phyloP scores from a whole-genome alignment of 768 basidiomycete genomes.

The Russula lepida region DNA sequence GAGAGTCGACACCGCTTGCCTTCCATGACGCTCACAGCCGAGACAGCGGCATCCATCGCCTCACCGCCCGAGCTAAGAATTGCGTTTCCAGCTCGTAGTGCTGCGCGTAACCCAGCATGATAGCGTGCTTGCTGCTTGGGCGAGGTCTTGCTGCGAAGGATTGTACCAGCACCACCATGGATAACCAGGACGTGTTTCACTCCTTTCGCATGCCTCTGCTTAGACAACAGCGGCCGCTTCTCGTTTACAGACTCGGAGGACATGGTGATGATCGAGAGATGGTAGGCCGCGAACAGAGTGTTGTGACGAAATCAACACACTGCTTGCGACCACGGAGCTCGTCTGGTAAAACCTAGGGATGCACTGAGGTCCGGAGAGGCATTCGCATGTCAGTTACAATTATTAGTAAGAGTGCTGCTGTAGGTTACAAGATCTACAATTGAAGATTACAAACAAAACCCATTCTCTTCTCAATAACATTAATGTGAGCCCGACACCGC shows the following conservation, averaged over 20 bases:
- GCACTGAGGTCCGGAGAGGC: background rate
- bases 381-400: background rate
- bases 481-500: slow-evolving; percentile 11
- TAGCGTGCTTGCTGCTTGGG: slow-evolving; percentile 53
- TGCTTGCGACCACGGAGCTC: too few relatives aligned
- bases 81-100: slow-evolving; percentile 54
- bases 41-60: slow-evolving; percentile 74
- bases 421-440: slow-evolving; percentile 4
- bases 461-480: background rate
- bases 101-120: slow-evolving; percentile 42
- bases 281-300: background rate
- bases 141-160: slow-evolving; percentile 48
- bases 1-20: slow-evolving; percentile 24
- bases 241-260: slow-evolving; percentile 6
- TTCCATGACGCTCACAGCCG: slow-evolving; percentile 68
- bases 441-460: too few relatives aligned
- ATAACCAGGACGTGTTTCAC: slow-evolving; percentile 47
- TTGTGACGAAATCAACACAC: background rate
- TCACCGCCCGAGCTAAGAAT: slow-evolving; percentile 62
- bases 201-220: background rate
- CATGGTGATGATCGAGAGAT: background rate
- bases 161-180: slow-evolving; percentile 75
- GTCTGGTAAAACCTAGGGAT: too few relatives aligned
- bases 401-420: background rate
- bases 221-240: slow-evolving; percentile 18